Evolutionary conservation across 2,329 filamentous ascomycete genomes (phyloP).

Genomic region (Aspergillus spinulosporus): DNA sequence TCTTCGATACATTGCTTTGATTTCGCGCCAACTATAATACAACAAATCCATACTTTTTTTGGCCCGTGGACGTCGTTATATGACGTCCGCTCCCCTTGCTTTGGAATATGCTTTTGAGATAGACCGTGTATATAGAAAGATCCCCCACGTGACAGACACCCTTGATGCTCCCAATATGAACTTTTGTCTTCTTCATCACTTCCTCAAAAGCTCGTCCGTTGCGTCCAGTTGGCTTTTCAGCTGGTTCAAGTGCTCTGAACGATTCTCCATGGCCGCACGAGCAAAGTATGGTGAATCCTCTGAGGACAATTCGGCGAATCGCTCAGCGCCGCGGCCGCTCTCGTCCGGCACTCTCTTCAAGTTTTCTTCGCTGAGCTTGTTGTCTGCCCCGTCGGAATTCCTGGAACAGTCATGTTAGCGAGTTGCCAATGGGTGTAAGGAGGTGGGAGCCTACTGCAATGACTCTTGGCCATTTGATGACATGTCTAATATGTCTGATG

Average conservation of each 20-base stretch:
- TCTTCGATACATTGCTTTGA: slow-evolving; percentile 41
- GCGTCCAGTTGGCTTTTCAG: slow-evolving; percentile 34
- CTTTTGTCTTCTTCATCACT: slow-evolving; percentile 11
- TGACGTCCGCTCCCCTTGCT: slow-evolving; percentile 3
- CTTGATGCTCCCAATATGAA: slow-evolving; percentile 8
- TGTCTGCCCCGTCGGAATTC: slow-evolving; percentile 27
- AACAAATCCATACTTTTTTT: background rate
- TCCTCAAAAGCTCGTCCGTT: slow-evolving; percentile 32
- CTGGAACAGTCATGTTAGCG: slow-evolving; percentile 13
- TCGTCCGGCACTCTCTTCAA: slow-evolving; percentile 30
- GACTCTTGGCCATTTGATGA: slow-evolving; percentile 19
- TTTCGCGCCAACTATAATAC: background rate
- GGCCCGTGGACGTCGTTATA: background rate
- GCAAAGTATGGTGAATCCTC: slow-evolving; percentile 37
- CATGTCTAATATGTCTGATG: slow-evolving; percentile 13
- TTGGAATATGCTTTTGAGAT: slow-evolving; percentile 5
- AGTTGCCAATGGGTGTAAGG: background rate
- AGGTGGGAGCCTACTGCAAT: slow-evolving; percentile 18
- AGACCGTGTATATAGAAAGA: slow-evolving; percentile 19
- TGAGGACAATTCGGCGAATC: slow-evolving; percentile 29
- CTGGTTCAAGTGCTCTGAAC: slow-evolving; percentile 31
- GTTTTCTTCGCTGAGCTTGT: slow-evolving; percentile 29
- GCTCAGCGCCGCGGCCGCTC: slow-evolving; percentile 26
- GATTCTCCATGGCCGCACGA: slow-evolving; percentile 31
- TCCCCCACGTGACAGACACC: background rate